These are phyloP conservation scores for Stemphylium lycopersici DNA, from an alignment of 2,329 filamentous ascomycete species.

Conservation along the genomic window DNA sequence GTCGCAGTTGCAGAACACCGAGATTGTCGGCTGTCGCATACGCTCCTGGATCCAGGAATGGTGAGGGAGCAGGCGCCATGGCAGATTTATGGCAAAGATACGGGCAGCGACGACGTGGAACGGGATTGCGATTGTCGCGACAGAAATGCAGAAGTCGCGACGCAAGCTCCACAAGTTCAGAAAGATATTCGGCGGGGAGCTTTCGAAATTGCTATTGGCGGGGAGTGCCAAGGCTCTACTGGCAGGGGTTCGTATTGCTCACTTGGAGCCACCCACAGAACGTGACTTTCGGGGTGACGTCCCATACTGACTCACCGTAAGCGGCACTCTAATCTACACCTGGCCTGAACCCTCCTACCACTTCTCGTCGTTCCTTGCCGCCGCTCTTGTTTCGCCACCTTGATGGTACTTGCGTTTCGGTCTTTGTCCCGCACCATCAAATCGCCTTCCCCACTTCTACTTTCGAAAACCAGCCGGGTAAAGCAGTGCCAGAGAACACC, in stretches of 20 bases:
- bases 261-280: constrained; percentile 15
- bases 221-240: constrained; percentile 32
- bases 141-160: constrained; percentile 7
- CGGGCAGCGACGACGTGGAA: not conserved
- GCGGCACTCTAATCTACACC: constrained; percentile 16
- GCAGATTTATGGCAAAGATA: not conserved
- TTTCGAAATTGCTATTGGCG: constrained; percentile 32
- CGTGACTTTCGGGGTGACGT: constrained; percentile 11
- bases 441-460: constrained; percentile 30
- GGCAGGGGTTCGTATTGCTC: constrained; percentile 20
- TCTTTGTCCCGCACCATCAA: constrained; percentile 36
- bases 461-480: constrained; percentile 19
- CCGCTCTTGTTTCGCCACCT: constrained; percentile 21
- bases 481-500: constrained; percentile 4
- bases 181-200: constrained; percentile 32
- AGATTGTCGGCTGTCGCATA: constrained; percentile 69
- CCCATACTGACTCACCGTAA: constrained; percentile 32
- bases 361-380: constrained; percentile 24
- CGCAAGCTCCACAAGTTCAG: constrained; percentile 15
- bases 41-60: constrained; percentile 76
- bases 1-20: constrained; percentile 85
- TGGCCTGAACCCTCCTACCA: constrained; percentile 17
- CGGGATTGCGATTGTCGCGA: not conserved
- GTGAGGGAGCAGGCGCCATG: constrained; percentile 60
- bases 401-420: constrained; percentile 41